Evolutionary conservation across 257 asterid genomes (phyloP).

Genomic region (Echium plantagineum): DNA sequence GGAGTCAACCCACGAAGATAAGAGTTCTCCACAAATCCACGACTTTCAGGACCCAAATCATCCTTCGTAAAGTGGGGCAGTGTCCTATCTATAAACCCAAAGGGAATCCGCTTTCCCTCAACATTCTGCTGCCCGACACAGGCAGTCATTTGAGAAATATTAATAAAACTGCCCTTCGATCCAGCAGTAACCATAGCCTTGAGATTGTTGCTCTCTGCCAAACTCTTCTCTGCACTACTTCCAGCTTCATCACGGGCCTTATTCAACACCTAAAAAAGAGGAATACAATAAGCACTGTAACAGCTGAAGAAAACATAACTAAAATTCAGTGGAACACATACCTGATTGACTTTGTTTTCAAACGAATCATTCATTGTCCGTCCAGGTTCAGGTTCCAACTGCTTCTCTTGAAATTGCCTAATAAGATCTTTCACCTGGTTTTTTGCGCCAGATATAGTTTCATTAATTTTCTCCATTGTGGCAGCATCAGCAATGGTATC

Average conservation of each 20-base stretch:
- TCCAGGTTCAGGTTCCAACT: conserved; percentile 97
- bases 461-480: conserved; percentile 80
- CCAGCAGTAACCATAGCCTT: conserved; percentile 99
- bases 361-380: conserved; percentile 95
- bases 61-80: conserved; percentile 91
- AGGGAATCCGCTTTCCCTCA: conserved; percentile 98
- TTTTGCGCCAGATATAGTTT: conserved; percentile 80
- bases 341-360: conserved; percentile 98
- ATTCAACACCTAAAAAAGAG: conserved; percentile 69
- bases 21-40: conserved; percentile 99
- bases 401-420: conserved; percentile 56
- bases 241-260: conserved; percentile 99
- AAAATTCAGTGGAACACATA: conserved; percentile 6
- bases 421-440: conserved; percentile 82
- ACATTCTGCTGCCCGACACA: conserved; percentile 99
- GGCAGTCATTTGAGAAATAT: conserved; percentile 99
- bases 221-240: conserved; percentile 94
- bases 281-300: conserved; percentile 10
- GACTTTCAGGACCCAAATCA: conserved; percentile 97
- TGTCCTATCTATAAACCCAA: conserved; percentile 82
- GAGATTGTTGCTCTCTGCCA: conserved; percentile 93
- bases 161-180: conserved; percentile 97
- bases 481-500: conserved; percentile 96
- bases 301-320: background rate
- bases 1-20: conserved; percentile 95